Base-by-base conservation (phyloP, 768 basidiomycete species). In the Kondoa subrosea region DNA sequence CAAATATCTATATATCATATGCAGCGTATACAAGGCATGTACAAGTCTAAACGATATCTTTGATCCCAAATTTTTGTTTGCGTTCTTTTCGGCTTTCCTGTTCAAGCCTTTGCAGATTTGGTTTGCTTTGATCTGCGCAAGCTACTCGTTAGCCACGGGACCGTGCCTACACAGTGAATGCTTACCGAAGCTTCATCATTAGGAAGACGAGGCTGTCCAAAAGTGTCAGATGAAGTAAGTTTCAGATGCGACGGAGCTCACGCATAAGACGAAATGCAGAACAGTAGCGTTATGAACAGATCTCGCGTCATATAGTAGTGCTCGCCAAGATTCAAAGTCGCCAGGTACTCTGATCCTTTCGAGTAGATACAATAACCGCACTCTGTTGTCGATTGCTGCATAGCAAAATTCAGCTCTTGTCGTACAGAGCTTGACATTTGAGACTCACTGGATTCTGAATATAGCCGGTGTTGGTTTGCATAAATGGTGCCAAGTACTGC, bases 151-250 rank as follows among this genome's bases (percentile, higher is more conserved):
- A n/a, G n/a, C n/a, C n/a, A n/a, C n/a, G n/a, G n/a, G n/a, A n/a
- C n/a, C n/a, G n/a, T n/a, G n/a, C n/a, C n/a, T n/a, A n/a, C n/a
- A n/a, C n/a, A n/a, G n/a, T n/a, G n/a, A n/a, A n/a, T n/a, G n/a
- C n/a, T n/a, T n/a, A 50, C 21, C 40, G 8, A 21, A 50, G 40
- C 40, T 50, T 50, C 40, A 50, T 50, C 40, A 78, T 78, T 34
- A 78, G 77, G 57, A 78, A 78, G 57, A 77, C 74, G 65, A 77
- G 64, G 66, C 75, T n/a, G n/a, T n/a, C n/a, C n/a, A n/a, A n/a
- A n/a, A n/a, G n/a, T n/a, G n/a, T n/a, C n/a, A n/a, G n/a, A n/a
- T n/a, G n/a, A n/a, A n/a, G n/a, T n/a, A n/a, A n/a, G n/a, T n/a
- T n/a, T n/a, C n/a, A n/a, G n/a, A n/a, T n/a, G n/a, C n/a, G n/a